Conservation (phyloP, 345 rosid species). For the Psidium friedrichsthalianum region DNA sequence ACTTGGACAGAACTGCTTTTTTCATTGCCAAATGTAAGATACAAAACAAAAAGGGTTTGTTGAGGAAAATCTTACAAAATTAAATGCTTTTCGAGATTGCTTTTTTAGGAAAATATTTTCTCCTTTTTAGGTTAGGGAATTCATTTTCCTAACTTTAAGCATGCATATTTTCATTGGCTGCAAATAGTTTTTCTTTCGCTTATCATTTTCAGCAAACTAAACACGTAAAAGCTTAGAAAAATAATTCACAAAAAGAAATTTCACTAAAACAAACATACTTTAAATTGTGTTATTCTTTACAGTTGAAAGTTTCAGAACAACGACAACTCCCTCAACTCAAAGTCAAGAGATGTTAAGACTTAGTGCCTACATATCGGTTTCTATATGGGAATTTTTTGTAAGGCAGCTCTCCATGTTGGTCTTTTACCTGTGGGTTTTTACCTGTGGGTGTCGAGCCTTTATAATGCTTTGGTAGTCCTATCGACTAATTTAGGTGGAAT, state of each 20-base stretch:
- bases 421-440: neutral
- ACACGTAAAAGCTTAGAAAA: neutral
- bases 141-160: neutral
- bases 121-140: neutral
- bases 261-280: neutral
- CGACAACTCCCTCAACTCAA: neutral
- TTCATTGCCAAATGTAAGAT: neutral
- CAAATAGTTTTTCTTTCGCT: neutral
- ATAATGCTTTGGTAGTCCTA: neutral
- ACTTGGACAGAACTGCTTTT: neutral
- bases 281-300: neutral
- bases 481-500: neutral
- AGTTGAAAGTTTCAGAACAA: neutral
- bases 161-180: neutral
- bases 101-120: neutral
- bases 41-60: neutral
- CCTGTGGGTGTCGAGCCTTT: neutral
- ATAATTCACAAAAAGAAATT: neutral
- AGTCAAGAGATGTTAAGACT: neutral
- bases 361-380: neutral
- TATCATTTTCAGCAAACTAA: neutral
- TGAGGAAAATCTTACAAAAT: neutral
- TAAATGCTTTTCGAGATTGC: neutral
- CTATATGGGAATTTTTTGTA: neutral
- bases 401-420: neutral